These are phyloP conservation scores for Bipolaris zeicola DNA, from an alignment of 2,329 filamentous ascomycete genomes.

Conservation along the genomic window DNA sequence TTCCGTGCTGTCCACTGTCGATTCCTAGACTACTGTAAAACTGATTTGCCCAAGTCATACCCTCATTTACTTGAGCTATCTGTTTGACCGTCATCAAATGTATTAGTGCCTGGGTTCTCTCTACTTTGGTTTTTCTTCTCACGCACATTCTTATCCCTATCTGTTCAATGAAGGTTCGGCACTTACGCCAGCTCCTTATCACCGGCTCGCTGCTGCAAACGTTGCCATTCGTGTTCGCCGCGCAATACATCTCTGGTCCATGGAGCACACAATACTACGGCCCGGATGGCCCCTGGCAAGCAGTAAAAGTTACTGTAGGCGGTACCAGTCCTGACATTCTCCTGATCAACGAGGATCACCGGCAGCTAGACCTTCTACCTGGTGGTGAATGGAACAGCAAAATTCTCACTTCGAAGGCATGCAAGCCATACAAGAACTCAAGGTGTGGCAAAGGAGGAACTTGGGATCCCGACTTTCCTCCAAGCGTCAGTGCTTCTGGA, in stretches of 20 bases:
- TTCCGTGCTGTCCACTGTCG: neutral
- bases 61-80: neutral
- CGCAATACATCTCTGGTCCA: slow-evolving; percentile 22
- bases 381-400: slow-evolving; percentile 13
- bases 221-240: neutral
- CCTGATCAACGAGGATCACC: neutral
- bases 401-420: slow-evolving; percentile 11
- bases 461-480: slow-evolving; percentile 16
- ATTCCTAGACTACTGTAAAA: neutral
- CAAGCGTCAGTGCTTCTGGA: neutral
- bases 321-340: neutral
- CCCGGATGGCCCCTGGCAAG: slow-evolving; percentile 30
- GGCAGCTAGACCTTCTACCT: slow-evolving; percentile 4
- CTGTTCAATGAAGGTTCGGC: neutral
- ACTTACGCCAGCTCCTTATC: neutral
- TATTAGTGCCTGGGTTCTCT: neutral
- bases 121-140: neutral
- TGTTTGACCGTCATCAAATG: neutral
- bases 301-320: slow-evolving; percentile 16
- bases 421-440: slow-evolving; percentile 8
- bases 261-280: slow-evolving; percentile 22
- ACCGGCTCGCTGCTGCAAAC: neutral
- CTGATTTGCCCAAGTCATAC: neutral
- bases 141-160: neutral
- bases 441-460: slow-evolving; percentile 19